These are phyloP conservation scores for Exophiala sp. DNA, from an alignment of 2,329 filamentous ascomycete genomes.

Conservation along the genomic window DNA sequence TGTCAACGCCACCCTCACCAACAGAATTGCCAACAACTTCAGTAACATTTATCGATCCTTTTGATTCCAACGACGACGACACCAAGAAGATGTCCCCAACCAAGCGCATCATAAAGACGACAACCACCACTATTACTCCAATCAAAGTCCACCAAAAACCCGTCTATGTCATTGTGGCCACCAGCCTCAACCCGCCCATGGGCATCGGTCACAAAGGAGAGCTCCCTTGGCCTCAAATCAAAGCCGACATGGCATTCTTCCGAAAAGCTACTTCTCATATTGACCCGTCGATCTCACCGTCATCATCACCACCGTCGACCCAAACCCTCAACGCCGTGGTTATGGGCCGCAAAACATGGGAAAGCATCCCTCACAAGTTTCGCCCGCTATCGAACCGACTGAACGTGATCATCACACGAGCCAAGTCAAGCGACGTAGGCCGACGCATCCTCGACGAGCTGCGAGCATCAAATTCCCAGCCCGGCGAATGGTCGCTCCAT, in stretches of 20 bases:
- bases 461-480: conserved; percentile 28
- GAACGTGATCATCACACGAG: conserved; percentile 74
- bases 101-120: conserved; percentile 23
- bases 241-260: conserved; percentile 93
- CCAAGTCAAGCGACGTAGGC: conserved; percentile 32
- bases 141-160: conserved; percentile 22
- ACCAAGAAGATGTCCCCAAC: conserved; percentile 1
- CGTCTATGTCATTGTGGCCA: conserved; percentile 30
- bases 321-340: conserved; percentile 70
- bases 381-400: conserved; percentile 74
- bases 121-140: conserved; percentile 17
- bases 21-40: conserved; percentile 15
- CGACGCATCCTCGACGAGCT: conserved; percentile 37
- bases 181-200: conserved; percentile 72
- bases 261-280: conserved; percentile 69
- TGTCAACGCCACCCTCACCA: conserved; percentile 25
- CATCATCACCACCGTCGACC: conserved; percentile 24
- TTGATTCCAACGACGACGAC: conserved; percentile 4
- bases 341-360: conserved; percentile 98
- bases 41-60: conserved; percentile 1
- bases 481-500: conserved; percentile 8
- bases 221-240: conserved; percentile 85
- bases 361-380: conserved; percentile 75
- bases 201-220: conserved; percentile 78
- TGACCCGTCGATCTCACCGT: conserved; percentile 23